Evolutionary conservation across 129 eudicot genomes (phyloP).

Genomic region (Flaveria ramosissima): DNA sequence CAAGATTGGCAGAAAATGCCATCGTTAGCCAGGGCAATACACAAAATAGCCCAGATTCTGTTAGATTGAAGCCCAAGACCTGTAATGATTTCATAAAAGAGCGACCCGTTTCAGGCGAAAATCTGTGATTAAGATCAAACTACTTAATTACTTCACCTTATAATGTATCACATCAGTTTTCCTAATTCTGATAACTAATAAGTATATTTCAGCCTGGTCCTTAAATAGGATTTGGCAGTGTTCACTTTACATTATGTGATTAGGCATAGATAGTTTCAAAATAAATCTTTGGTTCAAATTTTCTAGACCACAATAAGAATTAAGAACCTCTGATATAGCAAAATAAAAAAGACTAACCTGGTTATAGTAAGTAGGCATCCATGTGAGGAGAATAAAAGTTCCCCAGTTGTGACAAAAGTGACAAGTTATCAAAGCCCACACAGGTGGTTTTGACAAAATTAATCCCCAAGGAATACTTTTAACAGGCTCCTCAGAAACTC

Average conservation of each 20-base stretch:
- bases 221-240: neutral
- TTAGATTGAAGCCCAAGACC: conserved; percentile 85
- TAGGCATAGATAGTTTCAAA: conserved; percentile 2
- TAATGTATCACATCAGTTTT: neutral
- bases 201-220: neutral
- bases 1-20: conserved; percentile 92
- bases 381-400: conserved; percentile 81
- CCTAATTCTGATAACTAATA: neutral
- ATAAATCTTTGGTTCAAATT: neutral
- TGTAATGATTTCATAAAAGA: conserved; percentile 31
- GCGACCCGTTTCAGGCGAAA: neutral
- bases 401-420: conserved; percentile 97
- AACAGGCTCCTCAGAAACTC: conserved; percentile 68
- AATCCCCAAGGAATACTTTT: conserved; percentile 71
- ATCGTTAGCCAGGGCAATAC: conserved; percentile 97
- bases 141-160: neutral
- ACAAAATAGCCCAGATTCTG: conserved; percentile 84
- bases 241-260: neutral
- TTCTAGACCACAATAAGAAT: neutral
- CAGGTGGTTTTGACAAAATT: conserved; percentile 80
- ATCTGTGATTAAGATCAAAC: neutral
- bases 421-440: conserved; percentile 81
- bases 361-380: conserved; percentile 96
- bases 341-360: conserved; percentile 48
- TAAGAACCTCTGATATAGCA: neutral